Conservation (phyloP, 345 rosid species). For the Triadica sebifera region DNA sequence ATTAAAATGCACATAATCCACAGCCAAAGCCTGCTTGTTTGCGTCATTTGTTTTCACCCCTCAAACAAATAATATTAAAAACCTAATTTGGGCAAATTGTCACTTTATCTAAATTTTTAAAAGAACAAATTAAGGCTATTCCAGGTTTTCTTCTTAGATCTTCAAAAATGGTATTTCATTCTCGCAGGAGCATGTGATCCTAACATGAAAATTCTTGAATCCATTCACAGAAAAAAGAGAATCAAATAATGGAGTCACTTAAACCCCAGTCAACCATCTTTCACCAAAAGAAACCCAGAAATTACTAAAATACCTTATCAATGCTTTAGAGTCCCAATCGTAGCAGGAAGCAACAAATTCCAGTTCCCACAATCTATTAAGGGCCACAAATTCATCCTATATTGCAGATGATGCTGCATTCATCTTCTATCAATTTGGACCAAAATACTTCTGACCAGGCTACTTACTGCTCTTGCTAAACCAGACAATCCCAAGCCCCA, state of each 20-base stretch:
- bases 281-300: not conserved
- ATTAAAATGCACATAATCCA: not conserved
- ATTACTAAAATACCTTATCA: no score
- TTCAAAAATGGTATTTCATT: no score
- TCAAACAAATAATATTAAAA: not conserved
- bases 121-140: not conserved
- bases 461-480: not conserved
- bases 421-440: not conserved
- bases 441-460: not conserved
- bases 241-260: not conserved
- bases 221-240: not conserved
- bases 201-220: not conserved
- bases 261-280: not conserved
- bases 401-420: not conserved
- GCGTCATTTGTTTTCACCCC: not conserved
- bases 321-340: not conserved
- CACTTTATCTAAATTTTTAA: not conserved
- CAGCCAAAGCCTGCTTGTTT: conserved; percentile 1
- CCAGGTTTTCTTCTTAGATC: not conserved
- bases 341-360: not conserved
- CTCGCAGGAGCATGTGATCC: not conserved
- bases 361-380: not conserved
- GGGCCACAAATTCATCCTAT: not conserved
- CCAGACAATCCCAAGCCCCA: not conserved
- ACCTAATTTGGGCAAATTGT: not conserved